These are phyloP conservation scores for Lecanicillium sp. DNA, from an alignment of 2,329 filamentous ascomycete genomes.

Conservation along the genomic window DNA sequence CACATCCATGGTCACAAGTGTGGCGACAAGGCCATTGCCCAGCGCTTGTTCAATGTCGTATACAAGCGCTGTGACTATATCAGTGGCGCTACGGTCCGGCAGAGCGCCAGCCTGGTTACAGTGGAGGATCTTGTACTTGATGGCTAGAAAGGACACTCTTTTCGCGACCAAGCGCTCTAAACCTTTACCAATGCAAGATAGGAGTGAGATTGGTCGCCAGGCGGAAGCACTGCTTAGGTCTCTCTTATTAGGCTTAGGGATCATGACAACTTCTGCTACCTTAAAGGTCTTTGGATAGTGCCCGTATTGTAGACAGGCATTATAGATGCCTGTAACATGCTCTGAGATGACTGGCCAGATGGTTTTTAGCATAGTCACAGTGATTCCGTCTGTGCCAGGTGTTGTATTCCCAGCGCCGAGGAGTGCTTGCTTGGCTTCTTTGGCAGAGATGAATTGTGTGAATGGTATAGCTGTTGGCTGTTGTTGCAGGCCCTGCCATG, in stretches of 20 bases:
- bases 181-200: constrained; percentile 18
- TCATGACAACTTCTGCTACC: constrained; percentile 16
- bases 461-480: constrained; percentile 1
- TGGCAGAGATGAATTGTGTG: not conserved
- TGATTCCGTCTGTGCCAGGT: constrained; percentile 1
- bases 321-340: constrained; percentile 3
- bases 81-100: constrained; percentile 12
- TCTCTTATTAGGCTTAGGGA: too few species aligned
- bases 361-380: constrained; percentile 1
- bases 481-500: not conserved
- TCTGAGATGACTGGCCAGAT: constrained; percentile 2
- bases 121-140: constrained; percentile 14
- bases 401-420: constrained; percentile 3
- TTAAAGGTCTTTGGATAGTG: constrained; percentile 13
- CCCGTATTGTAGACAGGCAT: constrained; percentile 8
- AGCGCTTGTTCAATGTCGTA: constrained; percentile 14
- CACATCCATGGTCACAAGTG: constrained; percentile 6
- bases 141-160: constrained; percentile 12
- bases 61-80: constrained; percentile 12
- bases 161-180: constrained; percentile 17
- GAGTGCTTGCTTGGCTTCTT: too few species aligned
- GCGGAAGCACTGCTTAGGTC: constrained; percentile 12
- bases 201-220: constrained; percentile 17
- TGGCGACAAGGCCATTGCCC: not conserved
- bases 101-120: constrained; percentile 15